Evolutionary conservation across 331 rosid genomes (phyloP), one percentile per base, ranked within the genome.

Genomic region (Stylosanthes scabra): DNA sequence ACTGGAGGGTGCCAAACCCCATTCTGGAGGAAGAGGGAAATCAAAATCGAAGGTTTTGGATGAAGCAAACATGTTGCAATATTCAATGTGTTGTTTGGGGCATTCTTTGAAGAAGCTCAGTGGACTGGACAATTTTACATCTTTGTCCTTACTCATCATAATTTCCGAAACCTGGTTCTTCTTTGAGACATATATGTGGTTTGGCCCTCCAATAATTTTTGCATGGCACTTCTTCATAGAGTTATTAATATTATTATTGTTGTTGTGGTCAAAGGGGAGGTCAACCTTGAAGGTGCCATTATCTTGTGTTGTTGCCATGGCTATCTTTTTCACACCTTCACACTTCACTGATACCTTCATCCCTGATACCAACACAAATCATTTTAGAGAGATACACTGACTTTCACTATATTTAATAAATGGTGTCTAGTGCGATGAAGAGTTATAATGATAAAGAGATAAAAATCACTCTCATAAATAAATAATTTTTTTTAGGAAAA

Each of bases 1-100:
- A 88, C 96, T 89, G 2, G 83, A 51, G 1, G 98, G 98, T 39
- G 98, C 95, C 72, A 93, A 77, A 5, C 98, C 97, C 97, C 97
- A 93, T 70, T 83, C 89, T 0, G 72, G 83, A 40, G 98, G 97
- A 59, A 93, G 44, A 49, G 96, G 98, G 13, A 93, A 52, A 81
- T 93, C 40, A 1, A 93, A 52, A 81, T 93, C 49, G 2, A 86
- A 0, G 8, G 87, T 89, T 77, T 91, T 86, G 56, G 96, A 91
- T 1, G 97, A 83, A 34, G 71, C 84, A 9, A 81, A 50, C 37
- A 65, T 1, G 11, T 59, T 84, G 78, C 90, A 52, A 52, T 52
- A 87, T 13, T 78, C 80, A 66, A 14, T 59, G 59, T 65, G 60
- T 31, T 65, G 60, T 31, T 74, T 40, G 10, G 88, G 85, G 84